Evolutionary conservation across 164 flowering plant genomes (phyloP).

Genomic region (Stephania cephalantha): DNA sequence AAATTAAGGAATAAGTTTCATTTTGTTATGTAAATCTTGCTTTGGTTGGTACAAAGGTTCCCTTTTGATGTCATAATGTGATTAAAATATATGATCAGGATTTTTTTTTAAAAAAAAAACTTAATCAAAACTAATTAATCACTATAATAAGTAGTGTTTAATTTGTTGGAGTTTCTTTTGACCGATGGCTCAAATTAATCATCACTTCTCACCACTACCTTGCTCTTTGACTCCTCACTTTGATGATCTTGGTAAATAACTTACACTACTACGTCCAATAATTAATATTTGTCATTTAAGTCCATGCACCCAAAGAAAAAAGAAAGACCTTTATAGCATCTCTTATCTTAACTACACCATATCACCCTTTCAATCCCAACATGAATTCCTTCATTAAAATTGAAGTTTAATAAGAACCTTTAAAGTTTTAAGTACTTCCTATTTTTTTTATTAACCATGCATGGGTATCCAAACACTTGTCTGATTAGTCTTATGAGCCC

Average conservation of each 20-base stretch:
- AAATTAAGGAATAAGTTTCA: background rate
- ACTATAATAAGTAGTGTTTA: background rate
- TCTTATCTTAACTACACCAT: no score
- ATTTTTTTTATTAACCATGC: no score
- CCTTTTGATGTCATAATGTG: background rate
- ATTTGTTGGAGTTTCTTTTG: slow-evolving; percentile 1
- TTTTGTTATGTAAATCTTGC: background rate
- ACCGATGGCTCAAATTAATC: slow-evolving; percentile 5
- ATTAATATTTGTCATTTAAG: background rate
- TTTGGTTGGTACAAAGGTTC: background rate
- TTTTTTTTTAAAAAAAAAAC: background rate
- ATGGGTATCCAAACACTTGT: no score
- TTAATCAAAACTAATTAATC: background rate
- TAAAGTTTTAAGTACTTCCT: no score
- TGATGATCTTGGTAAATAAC: background rate
- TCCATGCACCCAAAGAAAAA: background rate
- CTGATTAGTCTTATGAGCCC: no score
- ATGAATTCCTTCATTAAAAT: no score
- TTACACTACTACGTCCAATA: background rate
- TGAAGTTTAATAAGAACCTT: no score
- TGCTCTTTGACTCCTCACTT: slow-evolving; percentile 5
- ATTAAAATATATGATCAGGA: background rate
- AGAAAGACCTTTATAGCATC: no score
- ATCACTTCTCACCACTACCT: background rate
- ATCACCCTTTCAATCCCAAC: no score